phyloP scores from a whole-genome alignment of 768 basidiomycete species.

The Termitomyces sp. region DNA sequence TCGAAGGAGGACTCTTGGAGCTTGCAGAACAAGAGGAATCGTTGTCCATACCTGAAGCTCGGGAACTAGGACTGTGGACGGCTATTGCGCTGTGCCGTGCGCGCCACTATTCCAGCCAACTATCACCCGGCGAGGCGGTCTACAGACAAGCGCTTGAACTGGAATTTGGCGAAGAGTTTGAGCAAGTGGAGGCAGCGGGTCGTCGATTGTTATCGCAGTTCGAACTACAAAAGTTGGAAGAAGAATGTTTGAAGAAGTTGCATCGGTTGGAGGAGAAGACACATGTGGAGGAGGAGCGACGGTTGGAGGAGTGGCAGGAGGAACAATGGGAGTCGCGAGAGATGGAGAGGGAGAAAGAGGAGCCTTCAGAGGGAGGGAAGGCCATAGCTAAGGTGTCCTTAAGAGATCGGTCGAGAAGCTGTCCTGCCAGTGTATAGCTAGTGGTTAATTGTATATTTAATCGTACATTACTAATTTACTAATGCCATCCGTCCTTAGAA shows the following conservation, averaged over 20 bases:
- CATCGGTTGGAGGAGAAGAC: background rate
- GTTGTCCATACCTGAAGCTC: background rate
- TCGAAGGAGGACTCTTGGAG: background rate
- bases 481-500: no score
- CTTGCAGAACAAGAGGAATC: background rate
- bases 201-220: background rate
- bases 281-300: background rate
- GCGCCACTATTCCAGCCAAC: background rate
- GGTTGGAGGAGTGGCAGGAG: background rate
- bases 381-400: no score
- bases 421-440: no score
- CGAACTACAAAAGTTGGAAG: background rate
- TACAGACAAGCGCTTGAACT: background rate
- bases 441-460: no score
- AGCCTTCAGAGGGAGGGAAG: no score
- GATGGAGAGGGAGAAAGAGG: background rate
- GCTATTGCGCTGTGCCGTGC: slow-evolving; percentile 6
- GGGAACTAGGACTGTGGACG: slow-evolving; percentile 1
- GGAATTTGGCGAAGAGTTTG: background rate
- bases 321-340: background rate
- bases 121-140: background rate
- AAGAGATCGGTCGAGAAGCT: no score
- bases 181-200: background rate
- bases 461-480: no score
- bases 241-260: background rate